Evolutionary conservation across 2,329 filamentous ascomycete species (phyloP).

Genomic region (Pseudogymnoascus sp.): DNA sequence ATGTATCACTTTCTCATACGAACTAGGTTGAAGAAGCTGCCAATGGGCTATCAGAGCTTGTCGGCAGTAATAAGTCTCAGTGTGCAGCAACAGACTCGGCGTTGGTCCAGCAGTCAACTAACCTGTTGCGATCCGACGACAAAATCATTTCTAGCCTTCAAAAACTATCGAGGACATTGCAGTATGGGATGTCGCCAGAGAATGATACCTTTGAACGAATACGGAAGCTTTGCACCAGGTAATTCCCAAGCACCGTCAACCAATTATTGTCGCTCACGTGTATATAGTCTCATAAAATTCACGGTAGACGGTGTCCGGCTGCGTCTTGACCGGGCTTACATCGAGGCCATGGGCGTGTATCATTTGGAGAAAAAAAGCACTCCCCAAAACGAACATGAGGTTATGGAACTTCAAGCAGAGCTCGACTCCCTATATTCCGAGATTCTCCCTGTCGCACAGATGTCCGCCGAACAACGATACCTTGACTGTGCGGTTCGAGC

Average conservation of each 20-base stretch:
- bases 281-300: conserved; percentile 45
- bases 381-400: conserved; percentile 31
- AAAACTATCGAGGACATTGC: conserved; percentile 56
- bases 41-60: conserved; percentile 38
- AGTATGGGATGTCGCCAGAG: conserved; percentile 44
- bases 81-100: conserved; percentile 36
- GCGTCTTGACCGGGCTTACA: conserved; percentile 47
- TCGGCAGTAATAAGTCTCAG: conserved; percentile 45
- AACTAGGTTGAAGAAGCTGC: conserved; percentile 42
- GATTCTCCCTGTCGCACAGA: conserved; percentile 61
- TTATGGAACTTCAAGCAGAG: conserved; percentile 50
- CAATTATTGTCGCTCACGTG: neutral
- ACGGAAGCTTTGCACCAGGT: conserved; percentile 51
- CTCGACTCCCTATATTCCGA: conserved; percentile 63
- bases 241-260: conserved; percentile 12
- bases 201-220: conserved; percentile 47
- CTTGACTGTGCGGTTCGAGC: conserved; percentile 50
- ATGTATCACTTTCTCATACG: conserved; percentile 9
- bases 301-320: conserved; percentile 49
- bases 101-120: conserved; percentile 42
- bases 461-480: conserved; percentile 62
- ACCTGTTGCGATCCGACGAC: conserved; percentile 53
- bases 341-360: conserved; percentile 35
- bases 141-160: conserved; percentile 57
- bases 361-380: neutral